A percentile compares a stretch with the other conserved stretches of the same genome.
phyloP scores from a whole-genome alignment of 139 green algal species.

The Astrephomene gubernaculifera region DNA sequence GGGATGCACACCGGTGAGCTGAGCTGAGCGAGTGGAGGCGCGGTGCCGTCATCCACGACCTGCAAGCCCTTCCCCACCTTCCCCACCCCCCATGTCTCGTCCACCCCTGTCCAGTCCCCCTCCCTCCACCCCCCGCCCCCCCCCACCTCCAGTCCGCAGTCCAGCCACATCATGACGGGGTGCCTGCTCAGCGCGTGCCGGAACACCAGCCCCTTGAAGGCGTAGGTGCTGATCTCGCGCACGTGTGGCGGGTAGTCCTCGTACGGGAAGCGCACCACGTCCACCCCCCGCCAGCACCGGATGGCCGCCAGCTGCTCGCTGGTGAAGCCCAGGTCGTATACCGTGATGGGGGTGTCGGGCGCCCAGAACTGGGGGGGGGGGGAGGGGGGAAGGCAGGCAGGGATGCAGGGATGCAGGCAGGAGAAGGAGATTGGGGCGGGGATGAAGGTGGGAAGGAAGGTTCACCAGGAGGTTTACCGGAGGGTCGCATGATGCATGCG shows the following conservation, averaged over 20 bases:
- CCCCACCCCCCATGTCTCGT: neutral
- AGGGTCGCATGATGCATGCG: too few species aligned
- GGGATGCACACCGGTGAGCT: neutral
- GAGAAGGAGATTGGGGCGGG: too few species aligned
- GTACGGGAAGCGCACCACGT: conserved; percentile 32
- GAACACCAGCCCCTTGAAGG: conserved; percentile 58
- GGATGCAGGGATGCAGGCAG: too few species aligned
- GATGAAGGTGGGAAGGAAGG: neutral
- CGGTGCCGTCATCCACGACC: neutral
- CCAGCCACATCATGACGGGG: conserved; percentile 54
- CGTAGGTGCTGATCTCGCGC: conserved; percentile 53
- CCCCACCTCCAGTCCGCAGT: conserved; percentile 55
- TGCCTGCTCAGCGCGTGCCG: conserved; percentile 14
- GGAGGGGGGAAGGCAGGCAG: neutral
- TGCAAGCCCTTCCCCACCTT: neutral
- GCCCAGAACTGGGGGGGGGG: conserved; percentile 44
- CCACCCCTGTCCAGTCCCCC: neutral
- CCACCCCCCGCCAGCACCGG: conserved; percentile 4
- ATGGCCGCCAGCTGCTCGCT: conserved; percentile 19
- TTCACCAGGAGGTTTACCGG: too few species aligned
- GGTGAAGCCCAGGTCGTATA: conserved; percentile 64
- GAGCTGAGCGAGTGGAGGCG: neutral
- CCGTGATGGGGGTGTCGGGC: conserved; percentile 30
- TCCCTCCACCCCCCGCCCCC: neutral
- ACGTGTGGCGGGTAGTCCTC: conserved; percentile 51